Evolutionary conservation across 805 yeast species (phyloP).

Genomic region (Wickerhamomyces bovis): DNA sequence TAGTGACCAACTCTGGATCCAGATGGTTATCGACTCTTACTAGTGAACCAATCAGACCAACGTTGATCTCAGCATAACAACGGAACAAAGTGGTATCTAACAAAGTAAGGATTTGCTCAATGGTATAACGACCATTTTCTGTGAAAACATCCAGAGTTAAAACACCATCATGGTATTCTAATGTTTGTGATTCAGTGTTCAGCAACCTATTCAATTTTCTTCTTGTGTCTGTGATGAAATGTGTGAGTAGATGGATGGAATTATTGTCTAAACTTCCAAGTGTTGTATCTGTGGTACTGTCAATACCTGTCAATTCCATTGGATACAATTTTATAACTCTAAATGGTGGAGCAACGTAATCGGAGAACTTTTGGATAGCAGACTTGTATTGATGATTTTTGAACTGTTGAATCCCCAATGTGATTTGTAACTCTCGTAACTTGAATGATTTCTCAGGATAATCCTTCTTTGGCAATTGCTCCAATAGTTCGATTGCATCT

Average conservation of each 20-base stretch:
- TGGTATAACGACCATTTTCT: conserved; percentile 10
- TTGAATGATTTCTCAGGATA: conserved; percentile 27
- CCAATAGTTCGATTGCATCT: conserved; percentile 33
- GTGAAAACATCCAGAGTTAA: conserved; percentile 14
- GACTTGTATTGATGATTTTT: conserved; percentile 24
- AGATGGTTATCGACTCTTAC: conserved; percentile 73
- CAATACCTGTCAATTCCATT: conserved; percentile 18
- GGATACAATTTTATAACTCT: conserved; percentile 45
- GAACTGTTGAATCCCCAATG: conserved; percentile 32
- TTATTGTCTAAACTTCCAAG: conserved; percentile 1
- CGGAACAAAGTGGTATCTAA: conserved; percentile 78
- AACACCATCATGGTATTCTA: conserved; percentile 11
- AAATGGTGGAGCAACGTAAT: conserved; percentile 56
- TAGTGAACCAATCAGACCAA: conserved; percentile 75
- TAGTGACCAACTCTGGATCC: conserved; percentile 55
- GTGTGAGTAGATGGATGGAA: conserved; percentile 22
- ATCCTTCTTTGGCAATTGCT: conserved; percentile 25
- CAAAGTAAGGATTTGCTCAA: conserved; percentile 34
- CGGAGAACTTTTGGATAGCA: conserved; percentile 41
- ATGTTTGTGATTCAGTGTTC: conserved; percentile 7
- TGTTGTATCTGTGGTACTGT: not conserved
- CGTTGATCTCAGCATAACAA: conserved; percentile 63
- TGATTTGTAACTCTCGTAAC: conserved; percentile 39
- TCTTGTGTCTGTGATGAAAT: conserved; percentile 43
- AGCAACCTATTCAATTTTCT: conserved; percentile 34